phyloP scores from a whole-genome alignment of 768 basidiomycete genomes.

The Dendrothele bispora region DNA sequence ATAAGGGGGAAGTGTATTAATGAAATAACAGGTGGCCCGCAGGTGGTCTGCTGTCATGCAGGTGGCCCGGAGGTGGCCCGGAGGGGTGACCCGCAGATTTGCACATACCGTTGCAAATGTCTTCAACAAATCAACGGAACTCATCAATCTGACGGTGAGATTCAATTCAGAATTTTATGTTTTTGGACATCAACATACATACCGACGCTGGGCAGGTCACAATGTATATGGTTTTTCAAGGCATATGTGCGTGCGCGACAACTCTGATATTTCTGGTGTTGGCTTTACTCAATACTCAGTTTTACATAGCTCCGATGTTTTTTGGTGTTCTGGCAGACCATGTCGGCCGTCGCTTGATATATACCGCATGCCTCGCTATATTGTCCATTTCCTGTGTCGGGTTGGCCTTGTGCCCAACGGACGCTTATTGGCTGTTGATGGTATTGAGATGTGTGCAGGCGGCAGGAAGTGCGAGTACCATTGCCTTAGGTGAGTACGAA shows the following conservation, averaged over 20 bases:
- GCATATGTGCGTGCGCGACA: slow-evolving; percentile 46
- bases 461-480: slow-evolving; percentile 2
- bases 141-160: slow-evolving; percentile 73
- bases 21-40: too few relatives aligned
- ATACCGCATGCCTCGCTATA: slow-evolving; percentile 61
- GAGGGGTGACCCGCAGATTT: too few relatives aligned
- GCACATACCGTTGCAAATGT: slow-evolving; percentile 52
- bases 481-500: slow-evolving; percentile 58
- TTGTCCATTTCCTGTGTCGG: slow-evolving; percentile 68
- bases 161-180: slow-evolving; percentile 26
- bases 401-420: slow-evolving; percentile 46
- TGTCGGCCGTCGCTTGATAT: slow-evolving; percentile 62
- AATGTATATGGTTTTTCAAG: slow-evolving; percentile 72
- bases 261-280: not conserved
- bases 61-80: too few relatives aligned
- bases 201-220: slow-evolving; percentile 42
- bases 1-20: too few relatives aligned
- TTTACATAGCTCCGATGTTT: slow-evolving; percentile 52
- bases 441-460: slow-evolving; percentile 6
- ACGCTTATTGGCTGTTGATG: slow-evolving; percentile 77
- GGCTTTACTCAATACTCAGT: slow-evolving; percentile 2
- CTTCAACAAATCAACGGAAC: slow-evolving; percentile 66
- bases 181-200: not conserved
- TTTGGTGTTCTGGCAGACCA: slow-evolving; percentile 75
- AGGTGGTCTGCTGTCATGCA: too few relatives aligned